Evolutionary conservation across 768 basidiomycete species (phyloP).

Genomic region (Pisolithus sp.): DNA sequence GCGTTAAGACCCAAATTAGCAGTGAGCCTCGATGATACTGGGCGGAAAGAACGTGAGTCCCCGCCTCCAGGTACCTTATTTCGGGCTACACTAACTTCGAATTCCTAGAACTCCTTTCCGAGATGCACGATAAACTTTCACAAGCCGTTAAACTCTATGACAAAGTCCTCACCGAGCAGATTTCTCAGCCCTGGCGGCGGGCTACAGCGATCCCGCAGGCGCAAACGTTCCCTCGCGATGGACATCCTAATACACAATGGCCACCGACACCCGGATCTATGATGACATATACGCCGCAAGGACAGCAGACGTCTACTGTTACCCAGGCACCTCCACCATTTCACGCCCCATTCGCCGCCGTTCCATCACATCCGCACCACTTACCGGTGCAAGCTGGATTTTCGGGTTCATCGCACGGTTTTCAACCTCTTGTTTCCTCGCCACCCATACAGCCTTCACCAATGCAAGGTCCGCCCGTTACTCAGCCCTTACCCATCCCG

Average conservation of each 20-base stretch:
- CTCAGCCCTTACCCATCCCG: slow-evolving; percentile 10
- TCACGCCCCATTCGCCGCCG: neutral
- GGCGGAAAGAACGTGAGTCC: slow-evolving; percentile 74
- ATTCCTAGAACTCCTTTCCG: slow-evolving; percentile 67
- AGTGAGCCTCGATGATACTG: slow-evolving; percentile 77
- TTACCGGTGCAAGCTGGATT: slow-evolving; percentile 10
- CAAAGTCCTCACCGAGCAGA: slow-evolving; percentile 75
- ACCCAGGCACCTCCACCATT: neutral
- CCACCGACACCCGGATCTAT: neutral
- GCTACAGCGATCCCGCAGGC: slow-evolving; percentile 14
- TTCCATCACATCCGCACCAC: slow-evolving; percentile 2
- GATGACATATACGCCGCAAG: neutral
- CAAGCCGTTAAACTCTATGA: slow-evolving; percentile 92
- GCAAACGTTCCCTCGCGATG: slow-evolving; percentile 24
- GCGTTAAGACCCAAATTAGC: slow-evolving; percentile 75
- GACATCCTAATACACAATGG: slow-evolving; percentile 3
- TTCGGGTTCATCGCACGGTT: slow-evolving; percentile 4
- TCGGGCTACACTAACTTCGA: neutral
- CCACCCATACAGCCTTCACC: neutral
- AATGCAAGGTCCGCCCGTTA: slow-evolving; percentile 8
- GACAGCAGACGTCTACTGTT: slow-evolving; percentile 11
- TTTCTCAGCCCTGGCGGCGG: slow-evolving; percentile 63
- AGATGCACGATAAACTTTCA: slow-evolving; percentile 93
- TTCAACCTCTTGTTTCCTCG: slow-evolving; percentile 6
- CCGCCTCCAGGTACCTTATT: slow-evolving; percentile 1